Conservation (phyloP, 805 yeast species). For the Komagataella pseudopastoris region DNA sequence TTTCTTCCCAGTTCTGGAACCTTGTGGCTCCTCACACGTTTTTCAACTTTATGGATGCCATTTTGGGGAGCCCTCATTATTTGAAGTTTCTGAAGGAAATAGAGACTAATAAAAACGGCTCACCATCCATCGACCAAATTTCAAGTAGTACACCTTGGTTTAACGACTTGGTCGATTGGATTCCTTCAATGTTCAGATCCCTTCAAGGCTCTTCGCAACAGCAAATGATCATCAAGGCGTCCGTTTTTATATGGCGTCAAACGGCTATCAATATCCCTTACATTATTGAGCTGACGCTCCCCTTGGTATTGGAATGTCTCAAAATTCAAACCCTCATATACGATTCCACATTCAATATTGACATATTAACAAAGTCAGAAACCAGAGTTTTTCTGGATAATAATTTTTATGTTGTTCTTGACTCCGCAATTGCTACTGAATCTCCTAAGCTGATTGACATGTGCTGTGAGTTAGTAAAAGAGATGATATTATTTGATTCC, state of each 20-base stretch:
- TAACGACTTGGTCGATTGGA: slow-evolving; percentile 44
- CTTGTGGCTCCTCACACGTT: slow-evolving; percentile 38
- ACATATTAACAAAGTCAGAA: slow-evolving; percentile 29
- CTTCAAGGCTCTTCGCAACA: neutral
- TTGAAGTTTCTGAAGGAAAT: slow-evolving; percentile 18
- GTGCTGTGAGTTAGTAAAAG: neutral
- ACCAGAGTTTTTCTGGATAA: slow-evolving; percentile 33
- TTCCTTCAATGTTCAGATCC: slow-evolving; percentile 22
- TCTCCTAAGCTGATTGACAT: neutral
- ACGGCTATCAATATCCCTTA: neutral
- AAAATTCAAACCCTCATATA: slow-evolving; percentile 3
- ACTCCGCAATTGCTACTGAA: neutral
- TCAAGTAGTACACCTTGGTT: slow-evolving; percentile 6
- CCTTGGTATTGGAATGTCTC: neutral
- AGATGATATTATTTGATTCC: neutral
- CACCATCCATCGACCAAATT: neutral
- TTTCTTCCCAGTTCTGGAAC: slow-evolving; percentile 40
- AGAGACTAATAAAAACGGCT: slow-evolving; percentile 9
- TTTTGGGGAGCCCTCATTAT: slow-evolving; percentile 41
- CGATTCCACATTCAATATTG: slow-evolving; percentile 18
- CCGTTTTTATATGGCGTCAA: neutral
- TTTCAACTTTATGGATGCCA: slow-evolving; percentile 42
- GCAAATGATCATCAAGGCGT: neutral
- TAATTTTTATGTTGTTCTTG: slow-evolving; percentile 15
- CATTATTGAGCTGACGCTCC: neutral